phyloP scores from a whole-genome alignment of 2,329 filamentous ascomycete species.

The Hortaea werneckii region DNA sequence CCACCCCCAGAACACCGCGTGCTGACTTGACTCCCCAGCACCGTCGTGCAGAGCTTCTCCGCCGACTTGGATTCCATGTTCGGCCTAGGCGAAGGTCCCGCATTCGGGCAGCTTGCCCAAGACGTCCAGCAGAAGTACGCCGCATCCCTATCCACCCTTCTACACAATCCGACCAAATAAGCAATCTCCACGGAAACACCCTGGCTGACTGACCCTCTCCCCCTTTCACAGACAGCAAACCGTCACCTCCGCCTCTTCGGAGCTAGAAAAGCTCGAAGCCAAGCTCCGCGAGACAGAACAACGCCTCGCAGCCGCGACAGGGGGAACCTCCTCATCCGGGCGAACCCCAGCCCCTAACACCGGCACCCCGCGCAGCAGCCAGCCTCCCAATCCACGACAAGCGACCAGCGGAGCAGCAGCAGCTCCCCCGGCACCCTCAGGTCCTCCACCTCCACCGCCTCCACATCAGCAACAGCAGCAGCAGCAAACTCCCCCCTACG shows the following conservation, averaged over 20 bases:
- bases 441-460: no score
- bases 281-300: constrained; percentile 78
- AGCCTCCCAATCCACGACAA: not conserved
- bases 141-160: not conserved
- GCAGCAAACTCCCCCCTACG: constrained; percentile 15
- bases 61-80: constrained; percentile 80
- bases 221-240: constrained; percentile 60
- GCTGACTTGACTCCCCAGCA: constrained; percentile 42
- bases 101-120: constrained; percentile 61
- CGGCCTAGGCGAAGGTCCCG: constrained; percentile 68
- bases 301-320: constrained; percentile 43
- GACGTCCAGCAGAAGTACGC: constrained; percentile 73
- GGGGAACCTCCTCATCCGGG: constrained; percentile 18
- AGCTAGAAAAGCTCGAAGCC: constrained; percentile 78
- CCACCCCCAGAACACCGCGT: no score
- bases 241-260: constrained; percentile 61
- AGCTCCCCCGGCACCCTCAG: constrained; percentile 12
- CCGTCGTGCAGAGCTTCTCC: constrained; percentile 79
- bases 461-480: no score
- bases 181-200: not conserved
- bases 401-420: constrained; percentile 5
- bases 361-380: constrained; percentile 4
- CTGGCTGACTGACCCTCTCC: not conserved
- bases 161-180: not conserved
- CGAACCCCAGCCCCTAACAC: constrained; percentile 8